A percentile compares a stretch with the other conserved stretches of the same genome.
These are phyloP conservation scores for Hymenotorrendiella dingleyae DNA, from an alignment of 2,329 filamentous ascomycete genomes.

Conservation along the genomic window DNA sequence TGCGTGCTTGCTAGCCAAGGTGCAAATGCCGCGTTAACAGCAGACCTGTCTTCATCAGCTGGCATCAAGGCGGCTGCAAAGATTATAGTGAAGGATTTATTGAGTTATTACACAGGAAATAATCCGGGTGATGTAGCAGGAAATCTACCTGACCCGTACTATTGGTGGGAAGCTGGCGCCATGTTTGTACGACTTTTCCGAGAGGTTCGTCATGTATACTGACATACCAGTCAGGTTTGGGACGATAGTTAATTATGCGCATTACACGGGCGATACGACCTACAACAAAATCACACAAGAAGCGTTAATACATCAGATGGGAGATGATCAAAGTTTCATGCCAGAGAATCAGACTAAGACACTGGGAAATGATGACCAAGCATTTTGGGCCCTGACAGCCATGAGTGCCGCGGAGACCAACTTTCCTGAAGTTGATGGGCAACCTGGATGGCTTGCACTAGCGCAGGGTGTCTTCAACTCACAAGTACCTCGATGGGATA, in stretches of 20 bases:
- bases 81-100: conserved; percentile 41
- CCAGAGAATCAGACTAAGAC: conserved; percentile 60
- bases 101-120: conserved; percentile 46
- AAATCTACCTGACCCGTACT: conserved; percentile 42
- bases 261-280: conserved; percentile 65
- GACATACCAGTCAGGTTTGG: conserved; percentile 37
- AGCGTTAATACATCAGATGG: conserved; percentile 68
- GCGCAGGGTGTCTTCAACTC: conserved; percentile 78
- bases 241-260: conserved; percentile 76
- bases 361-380: conserved; percentile 64
- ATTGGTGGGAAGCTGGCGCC: conserved; percentile 40
- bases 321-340: conserved; percentile 69
- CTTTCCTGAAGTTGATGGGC: conserved; percentile 47
- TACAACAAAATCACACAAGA: conserved; percentile 59
- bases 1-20: conserved; percentile 10
- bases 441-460: conserved; percentile 62
- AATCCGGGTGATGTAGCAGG: conserved; percentile 44
- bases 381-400: conserved; percentile 66
- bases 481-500: conserved; percentile 68
- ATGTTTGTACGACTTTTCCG: conserved; percentile 1
- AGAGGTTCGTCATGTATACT: neutral
- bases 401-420: conserved; percentile 65
- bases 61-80: conserved; percentile 19
- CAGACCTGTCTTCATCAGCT: neutral
- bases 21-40: conserved; percentile 6